These are phyloP conservation scores for Annulohypoxylon moriforme DNA, from an alignment of 495 filamentous ascomycete species.

Conservation along the genomic window DNA sequence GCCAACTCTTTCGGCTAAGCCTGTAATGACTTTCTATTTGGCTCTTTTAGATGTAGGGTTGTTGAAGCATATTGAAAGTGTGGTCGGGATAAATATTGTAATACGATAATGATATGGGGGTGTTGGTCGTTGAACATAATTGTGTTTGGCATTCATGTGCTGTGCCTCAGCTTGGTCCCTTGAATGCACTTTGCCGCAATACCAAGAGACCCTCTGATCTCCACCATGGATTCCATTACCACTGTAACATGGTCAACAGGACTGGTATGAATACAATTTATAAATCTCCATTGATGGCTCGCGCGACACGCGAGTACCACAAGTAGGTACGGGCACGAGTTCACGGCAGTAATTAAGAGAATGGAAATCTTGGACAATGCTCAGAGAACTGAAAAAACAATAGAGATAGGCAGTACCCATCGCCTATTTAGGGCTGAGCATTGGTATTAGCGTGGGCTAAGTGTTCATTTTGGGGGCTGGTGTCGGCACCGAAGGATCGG, in stretches of 20 bases:
- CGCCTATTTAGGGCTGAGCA: neutral
- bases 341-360: neutral
- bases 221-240: neutral
- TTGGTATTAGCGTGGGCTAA: neutral
- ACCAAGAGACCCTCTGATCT: neutral
- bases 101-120: too few species aligned
- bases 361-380: neutral
- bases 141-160: neutral
- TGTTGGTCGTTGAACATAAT: neutral
- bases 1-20: neutral
- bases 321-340: neutral
- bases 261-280: neutral
- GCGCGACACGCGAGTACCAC: neutral
- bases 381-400: neutral
- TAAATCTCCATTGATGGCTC: neutral
- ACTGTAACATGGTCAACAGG: neutral
- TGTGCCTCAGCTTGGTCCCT: neutral
- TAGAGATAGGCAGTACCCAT: too few species aligned
- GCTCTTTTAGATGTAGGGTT: too few species aligned
- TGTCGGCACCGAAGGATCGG: neutral
- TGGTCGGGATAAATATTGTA: too few species aligned
- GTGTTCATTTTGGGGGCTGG: neutral
- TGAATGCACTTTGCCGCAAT: neutral
- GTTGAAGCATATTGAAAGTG: too few species aligned
- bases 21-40: neutral